Percentiles rank a stretch among this genome's conserved stretches.
Conservation (phyloP, 2,329 filamentous ascomycete species). For the Sporothrix brasiliensis region DNA sequence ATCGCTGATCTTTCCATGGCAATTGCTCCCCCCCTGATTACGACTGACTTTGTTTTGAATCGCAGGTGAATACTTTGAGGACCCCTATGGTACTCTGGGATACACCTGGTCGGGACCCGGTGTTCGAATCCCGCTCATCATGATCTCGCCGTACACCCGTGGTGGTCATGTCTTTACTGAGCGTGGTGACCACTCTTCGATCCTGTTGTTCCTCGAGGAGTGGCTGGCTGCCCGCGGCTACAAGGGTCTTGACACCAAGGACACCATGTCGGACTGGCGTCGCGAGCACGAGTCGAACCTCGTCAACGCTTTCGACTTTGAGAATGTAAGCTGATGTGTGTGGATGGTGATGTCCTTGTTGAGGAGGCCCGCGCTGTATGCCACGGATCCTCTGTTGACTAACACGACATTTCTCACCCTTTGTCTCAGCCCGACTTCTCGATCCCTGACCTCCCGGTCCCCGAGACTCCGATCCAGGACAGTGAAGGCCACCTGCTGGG, state of each 20-base stretch:
- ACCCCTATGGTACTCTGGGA: constrained; percentile 47
- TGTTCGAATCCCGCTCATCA: constrained; percentile 57
- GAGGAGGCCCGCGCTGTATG: neutral
- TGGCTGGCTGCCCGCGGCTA: constrained; percentile 42
- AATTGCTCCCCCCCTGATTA: too few relatives aligned
- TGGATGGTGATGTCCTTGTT: neutral
- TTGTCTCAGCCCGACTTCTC: constrained; percentile 48
- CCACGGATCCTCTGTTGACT: neutral
- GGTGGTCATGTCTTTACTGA: constrained; percentile 58
- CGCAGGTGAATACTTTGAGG: constrained; percentile 53
- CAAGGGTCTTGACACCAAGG: constrained; percentile 35
- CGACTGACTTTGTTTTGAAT: neutral
- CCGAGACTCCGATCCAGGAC: constrained; percentile 49
- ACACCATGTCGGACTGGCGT: constrained; percentile 39
- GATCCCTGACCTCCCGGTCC: constrained; percentile 51
- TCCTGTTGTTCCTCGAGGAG: constrained; percentile 54
- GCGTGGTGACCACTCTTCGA: constrained; percentile 58
- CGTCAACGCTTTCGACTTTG: constrained; percentile 40
- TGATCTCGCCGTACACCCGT: constrained; percentile 60
- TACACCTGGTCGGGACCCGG: constrained; percentile 44
- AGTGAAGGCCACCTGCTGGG: constrained; percentile 48
- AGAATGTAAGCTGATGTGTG: constrained; percentile 34
- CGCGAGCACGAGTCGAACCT: constrained; percentile 39
- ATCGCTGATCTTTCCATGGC: neutral
- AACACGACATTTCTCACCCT: neutral